Evolutionary conservation across 768 basidiomycete species (phyloP).

Genomic region (Lactarius sanguifluus): DNA sequence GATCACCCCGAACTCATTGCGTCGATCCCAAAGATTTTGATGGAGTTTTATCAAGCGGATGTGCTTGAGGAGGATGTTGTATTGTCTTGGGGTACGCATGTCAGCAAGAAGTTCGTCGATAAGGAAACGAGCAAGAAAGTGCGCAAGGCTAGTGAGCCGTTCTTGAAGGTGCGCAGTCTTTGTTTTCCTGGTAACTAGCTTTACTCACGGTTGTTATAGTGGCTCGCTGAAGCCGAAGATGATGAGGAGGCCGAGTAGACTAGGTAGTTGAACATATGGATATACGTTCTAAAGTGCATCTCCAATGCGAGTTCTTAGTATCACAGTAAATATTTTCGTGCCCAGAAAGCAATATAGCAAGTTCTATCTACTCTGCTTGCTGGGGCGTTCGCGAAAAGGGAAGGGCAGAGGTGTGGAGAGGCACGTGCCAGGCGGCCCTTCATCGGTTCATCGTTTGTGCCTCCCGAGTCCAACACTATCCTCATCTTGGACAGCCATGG

Average conservation of each 20-base stretch:
- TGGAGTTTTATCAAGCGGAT: slow-evolving; percentile 91
- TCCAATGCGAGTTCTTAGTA: not conserved
- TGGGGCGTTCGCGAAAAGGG: not conserved
- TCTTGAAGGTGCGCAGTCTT: slow-evolving; percentile 68
- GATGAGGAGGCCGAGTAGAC: slow-evolving; percentile 49
- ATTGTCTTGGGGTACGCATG: slow-evolving; percentile 92
- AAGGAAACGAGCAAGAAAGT: slow-evolving; percentile 95
- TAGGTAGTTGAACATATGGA: not conserved
- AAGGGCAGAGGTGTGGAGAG: too few relatives aligned
- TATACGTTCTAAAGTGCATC: not conserved
- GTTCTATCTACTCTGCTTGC: not conserved
- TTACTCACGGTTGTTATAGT: slow-evolving; percentile 45
- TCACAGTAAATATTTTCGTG: not conserved
- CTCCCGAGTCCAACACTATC: too few relatives aligned
- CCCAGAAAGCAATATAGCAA: not conserved
- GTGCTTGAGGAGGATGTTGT: slow-evolving; percentile 90
- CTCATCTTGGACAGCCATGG: slow-evolving; percentile 1
- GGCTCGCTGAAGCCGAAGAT: slow-evolving; percentile 88
- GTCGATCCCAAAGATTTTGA: slow-evolving; percentile 84
- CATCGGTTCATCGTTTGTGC: not conserved
- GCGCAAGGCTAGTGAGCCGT: slow-evolving; percentile 91
- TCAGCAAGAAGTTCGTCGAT: slow-evolving; percentile 95
- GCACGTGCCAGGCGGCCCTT: too few relatives aligned
- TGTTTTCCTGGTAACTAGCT: not conserved
- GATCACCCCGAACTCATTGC: slow-evolving; percentile 68